A percentile compares a stretch with the other conserved stretches of the same genome.
Conservation (phyloP, 768 basidiomycete genomes). For the Lactarius trivialis region DNA sequence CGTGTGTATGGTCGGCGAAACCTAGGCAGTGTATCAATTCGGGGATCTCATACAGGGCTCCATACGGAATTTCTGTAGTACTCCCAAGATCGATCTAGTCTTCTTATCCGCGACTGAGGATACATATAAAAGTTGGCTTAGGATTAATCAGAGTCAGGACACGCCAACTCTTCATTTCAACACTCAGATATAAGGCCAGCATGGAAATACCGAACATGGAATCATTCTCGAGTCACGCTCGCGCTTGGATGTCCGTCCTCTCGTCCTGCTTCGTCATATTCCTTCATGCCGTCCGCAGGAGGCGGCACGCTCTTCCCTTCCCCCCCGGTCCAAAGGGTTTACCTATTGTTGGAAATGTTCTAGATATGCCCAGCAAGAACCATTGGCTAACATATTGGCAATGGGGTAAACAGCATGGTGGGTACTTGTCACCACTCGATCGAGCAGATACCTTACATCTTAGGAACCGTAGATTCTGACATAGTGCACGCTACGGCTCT, state of each 20-base stretch:
- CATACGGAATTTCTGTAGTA: not conserved
- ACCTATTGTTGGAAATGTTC: conserved; percentile 24
- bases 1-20: not conserved
- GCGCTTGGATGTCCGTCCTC: not conserved
- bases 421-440: not conserved
- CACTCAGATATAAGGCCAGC: not conserved
- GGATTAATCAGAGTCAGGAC: not conserved
- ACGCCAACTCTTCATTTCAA: not conserved
- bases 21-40: not conserved
- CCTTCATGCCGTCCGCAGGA: not conserved
- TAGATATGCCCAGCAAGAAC: conserved; percentile 23
- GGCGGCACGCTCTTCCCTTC: conserved; percentile 11
- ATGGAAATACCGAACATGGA: not conserved
- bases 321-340: conserved; percentile 27
- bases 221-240: not conserved
- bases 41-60: not conserved
- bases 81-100: no score
- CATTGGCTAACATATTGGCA: conserved; percentile 22
- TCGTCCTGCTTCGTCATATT: not conserved
- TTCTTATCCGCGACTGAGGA: not conserved
- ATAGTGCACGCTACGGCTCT: conserved; percentile 18
- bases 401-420: conserved; percentile 25
- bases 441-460: not conserved
- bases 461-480: conserved; percentile 15
- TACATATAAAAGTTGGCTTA: conserved; percentile 6